Evolutionary conservation across 1,139 yeast species (phyloP), one percentile per base, ranked within the genome.

Genomic region (Saccharomyces pastorianus): DNA sequence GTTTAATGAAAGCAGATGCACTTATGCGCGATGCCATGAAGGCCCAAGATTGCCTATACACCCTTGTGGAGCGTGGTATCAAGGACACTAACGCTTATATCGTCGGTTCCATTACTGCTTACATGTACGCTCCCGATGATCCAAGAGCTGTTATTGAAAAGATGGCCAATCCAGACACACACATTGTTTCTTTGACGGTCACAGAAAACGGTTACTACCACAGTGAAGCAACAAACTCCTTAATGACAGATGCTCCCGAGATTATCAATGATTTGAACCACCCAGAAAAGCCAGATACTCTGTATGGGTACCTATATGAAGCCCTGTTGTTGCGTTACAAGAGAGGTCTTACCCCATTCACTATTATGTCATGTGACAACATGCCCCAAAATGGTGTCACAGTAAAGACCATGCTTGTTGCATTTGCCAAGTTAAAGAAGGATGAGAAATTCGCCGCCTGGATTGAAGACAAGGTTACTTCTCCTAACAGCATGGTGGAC

Each of bases 311-410:
- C 38, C 17, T 52, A 8, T 52, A 52, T 32, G 52, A 52, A 20
- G 54, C 54, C n/a, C 29, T 52, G 38, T 31, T 29, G 9, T 17
- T 49, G 14, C 54, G 54, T 44, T 44, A 48, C 49, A 42, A 6
- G 17, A 48, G 7, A 31, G 31, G 54, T 7, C 46, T 9, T 11
- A 34, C 23, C 31, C 52, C 54, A 11, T 52, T 52, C 23, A 52
- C 54, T 8, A 44, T 52, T 14, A 52, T 52, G 54, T 52, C 54
- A 9, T 34, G 42, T 20, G 55, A 53, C 25, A 53, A 53, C 29
- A 53, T 53, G 55, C 55, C 55, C 3, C 50, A 53, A 13, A 53
- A 53, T 27, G 55, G 55, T 26, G 27, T 46, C n/a, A 53, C 55
- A 17, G n/a, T 53, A 42, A 53, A 50, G 48, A 20, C 48, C 3